Evolutionary conservation across 2,329 filamentous ascomycete species (phyloP), one percentile per base, ranked within the genome.

Genomic region (Ceratocystis eucalypticola): DNA sequence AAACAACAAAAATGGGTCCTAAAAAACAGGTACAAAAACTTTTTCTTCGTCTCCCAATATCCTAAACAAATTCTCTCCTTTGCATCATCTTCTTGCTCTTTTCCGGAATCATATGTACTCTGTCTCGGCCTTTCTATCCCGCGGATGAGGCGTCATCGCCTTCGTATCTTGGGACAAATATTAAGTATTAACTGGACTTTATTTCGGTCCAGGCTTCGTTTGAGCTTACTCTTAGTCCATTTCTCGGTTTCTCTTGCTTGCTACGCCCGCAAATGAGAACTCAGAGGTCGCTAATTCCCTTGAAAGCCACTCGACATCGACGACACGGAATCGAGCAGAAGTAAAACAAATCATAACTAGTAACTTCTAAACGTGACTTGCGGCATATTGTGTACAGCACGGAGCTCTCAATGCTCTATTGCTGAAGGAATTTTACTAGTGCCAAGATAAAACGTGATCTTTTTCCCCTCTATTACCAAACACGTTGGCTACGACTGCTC

Each of bases 321-420:
- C 25, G 28, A n/a, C 55, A 25, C 6, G 22, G 22, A 28, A 25
- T 12, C n/a, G 48, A 22, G 8, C 46, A 17, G n/a, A 22, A 20
- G 46, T 7, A 48, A 48, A 48, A 25, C 48, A 53, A 15, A 10
- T 25, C 48, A 25, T 17, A 53, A 28, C 48, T 2, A 53, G 12
- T 53, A 53, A 59, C 15, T 3, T 59, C 28, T 8, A 10, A 37
- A 59, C 17, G 53, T 64, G 53, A 61, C 55, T 20, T 61, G n/a
- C 74, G 80, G 80, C 80, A 82, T 82, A 75, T 80, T 83, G 80
- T 83, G 80, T 83, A 82, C 80, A 81, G 78, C 80, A 79, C 74
- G 76, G 79, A 77, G 78, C 78, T 76, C 75, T 71, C 73, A 69
- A 75, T 80, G 79, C 80, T 78, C 77, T 73, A 72, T 77, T 80